Conservation (phyloP, 2,329 filamentous ascomycete species). For the Phialophora verrucosa region DNA sequence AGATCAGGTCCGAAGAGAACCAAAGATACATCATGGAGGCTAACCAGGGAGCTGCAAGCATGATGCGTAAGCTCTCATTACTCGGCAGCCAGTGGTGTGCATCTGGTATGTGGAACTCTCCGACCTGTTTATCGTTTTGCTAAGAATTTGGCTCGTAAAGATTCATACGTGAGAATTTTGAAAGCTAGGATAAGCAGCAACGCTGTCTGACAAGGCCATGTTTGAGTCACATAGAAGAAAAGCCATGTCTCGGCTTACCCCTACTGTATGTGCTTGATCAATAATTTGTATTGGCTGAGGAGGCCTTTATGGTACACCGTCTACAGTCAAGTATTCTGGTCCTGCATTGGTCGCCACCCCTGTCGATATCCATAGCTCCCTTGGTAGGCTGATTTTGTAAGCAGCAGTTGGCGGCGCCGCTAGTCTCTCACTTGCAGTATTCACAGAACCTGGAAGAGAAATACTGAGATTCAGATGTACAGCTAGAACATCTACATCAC, state of each 20-base stretch:
- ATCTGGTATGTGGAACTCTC: conserved; percentile 6
- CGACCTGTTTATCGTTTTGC: not conserved
- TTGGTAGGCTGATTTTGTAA: no score
- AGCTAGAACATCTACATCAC: no score
- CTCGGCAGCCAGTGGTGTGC: conserved; percentile 18
- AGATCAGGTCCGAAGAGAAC: not conserved
- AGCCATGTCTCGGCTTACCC: no score
- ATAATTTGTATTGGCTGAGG: no score
- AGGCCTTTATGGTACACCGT: no score
- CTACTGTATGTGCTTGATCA: no score
- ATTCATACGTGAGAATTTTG: conserved; percentile 7
- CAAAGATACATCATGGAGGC: conserved; percentile 7
- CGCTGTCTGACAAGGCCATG: not conserved
- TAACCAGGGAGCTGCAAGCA: conserved; percentile 9
- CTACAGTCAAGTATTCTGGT: no score
- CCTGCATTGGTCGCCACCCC: no score
- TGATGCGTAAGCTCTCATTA: conserved; percentile 20
- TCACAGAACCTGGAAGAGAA: no score
- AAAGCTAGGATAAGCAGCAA: conserved; percentile 2
- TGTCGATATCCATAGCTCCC: no score
- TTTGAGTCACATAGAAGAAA: no score
- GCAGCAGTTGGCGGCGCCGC: conserved; percentile 5
- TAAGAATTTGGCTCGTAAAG: not conserved
- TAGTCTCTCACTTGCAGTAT: not conserved
- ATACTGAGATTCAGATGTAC: no score